Evolutionary conservation across 257 asterid genomes (phyloP).

Genomic region (Voacanga thouarsii): DNA sequence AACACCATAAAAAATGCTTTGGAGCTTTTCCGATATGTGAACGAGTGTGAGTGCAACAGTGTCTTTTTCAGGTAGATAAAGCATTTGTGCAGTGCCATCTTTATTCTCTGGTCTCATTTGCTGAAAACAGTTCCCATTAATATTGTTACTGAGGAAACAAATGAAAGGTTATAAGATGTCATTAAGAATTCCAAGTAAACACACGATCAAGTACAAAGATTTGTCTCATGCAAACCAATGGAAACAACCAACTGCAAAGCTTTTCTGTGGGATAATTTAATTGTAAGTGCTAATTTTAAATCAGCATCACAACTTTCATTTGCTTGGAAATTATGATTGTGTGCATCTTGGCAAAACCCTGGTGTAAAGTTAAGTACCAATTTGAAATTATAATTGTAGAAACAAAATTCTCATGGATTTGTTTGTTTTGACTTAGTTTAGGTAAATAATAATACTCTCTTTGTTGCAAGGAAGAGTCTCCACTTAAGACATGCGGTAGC

Average conservation of each 20-base stretch:
- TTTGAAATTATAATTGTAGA: too few species aligned
- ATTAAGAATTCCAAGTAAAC: neutral
- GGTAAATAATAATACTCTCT: neutral
- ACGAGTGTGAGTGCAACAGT: neutral
- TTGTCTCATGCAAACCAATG: neutral
- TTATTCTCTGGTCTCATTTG: neutral
- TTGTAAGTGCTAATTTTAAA: neutral
- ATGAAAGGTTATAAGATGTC: too few species aligned
- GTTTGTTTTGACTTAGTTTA: neutral
- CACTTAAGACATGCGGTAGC: neutral
- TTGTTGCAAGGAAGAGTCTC: neutral
- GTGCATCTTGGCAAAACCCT: too few species aligned
- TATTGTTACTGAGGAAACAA: neutral
- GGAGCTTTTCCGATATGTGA: neutral
- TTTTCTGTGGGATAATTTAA: neutral
- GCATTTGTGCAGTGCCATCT: neutral
- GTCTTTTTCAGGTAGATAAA: too few species aligned
- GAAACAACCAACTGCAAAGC: neutral
- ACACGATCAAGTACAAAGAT: neutral
- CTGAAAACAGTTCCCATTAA: neutral
- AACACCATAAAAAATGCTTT: neutral
- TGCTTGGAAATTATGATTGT: neutral
- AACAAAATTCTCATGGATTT: neutral
- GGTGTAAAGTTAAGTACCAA: neutral
- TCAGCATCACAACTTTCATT: neutral